Conservation (phyloP, 306 rosid species). For the Fragaria iinumae region DNA sequence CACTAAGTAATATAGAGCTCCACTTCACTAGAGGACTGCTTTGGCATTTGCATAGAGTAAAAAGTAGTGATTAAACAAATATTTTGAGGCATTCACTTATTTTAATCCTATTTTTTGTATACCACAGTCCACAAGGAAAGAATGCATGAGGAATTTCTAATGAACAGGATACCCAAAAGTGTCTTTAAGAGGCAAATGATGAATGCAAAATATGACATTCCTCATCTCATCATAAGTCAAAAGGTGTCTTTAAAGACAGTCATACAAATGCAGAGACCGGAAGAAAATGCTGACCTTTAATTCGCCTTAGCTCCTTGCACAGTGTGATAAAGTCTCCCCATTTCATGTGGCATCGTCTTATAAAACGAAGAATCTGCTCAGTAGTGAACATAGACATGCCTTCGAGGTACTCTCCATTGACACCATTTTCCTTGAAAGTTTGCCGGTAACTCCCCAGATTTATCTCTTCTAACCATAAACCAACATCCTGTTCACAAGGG, state of each 20-base stretch:
- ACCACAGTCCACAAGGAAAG: background rate
- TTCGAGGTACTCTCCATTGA: constrained; percentile 97
- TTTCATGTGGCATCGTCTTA: constrained; percentile 97
- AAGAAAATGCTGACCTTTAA: constrained; percentile 62
- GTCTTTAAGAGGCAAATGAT: background rate
- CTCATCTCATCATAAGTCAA: background rate
- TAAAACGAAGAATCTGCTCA: constrained; percentile 96
- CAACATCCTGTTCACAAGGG: constrained; percentile 77
- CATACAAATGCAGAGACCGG: constrained; percentile 6
- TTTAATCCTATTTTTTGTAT: background rate
- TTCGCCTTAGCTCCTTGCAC: constrained; percentile 96
- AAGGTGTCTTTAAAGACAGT: background rate
- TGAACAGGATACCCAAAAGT: background rate
- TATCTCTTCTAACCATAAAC: constrained; percentile 96
- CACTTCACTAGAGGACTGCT: background rate
- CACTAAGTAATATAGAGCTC: background rate
- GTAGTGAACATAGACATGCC: constrained; percentile 99
- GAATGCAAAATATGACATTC: background rate
- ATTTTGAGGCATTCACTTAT: background rate
- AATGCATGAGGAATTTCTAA: background rate
- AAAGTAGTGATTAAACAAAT: background rate
- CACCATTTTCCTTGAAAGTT: constrained; percentile 89
- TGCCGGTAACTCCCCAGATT: constrained; percentile 88
- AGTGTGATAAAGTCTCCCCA: constrained; percentile 98
- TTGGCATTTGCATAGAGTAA: background rate